A percentile compares a stretch with the other conserved stretches of the same genome.
Evolutionary conservation across 176 grass and related monocot genomes (phyloP).

Genomic region (Rhynchospora tenuis): DNA sequence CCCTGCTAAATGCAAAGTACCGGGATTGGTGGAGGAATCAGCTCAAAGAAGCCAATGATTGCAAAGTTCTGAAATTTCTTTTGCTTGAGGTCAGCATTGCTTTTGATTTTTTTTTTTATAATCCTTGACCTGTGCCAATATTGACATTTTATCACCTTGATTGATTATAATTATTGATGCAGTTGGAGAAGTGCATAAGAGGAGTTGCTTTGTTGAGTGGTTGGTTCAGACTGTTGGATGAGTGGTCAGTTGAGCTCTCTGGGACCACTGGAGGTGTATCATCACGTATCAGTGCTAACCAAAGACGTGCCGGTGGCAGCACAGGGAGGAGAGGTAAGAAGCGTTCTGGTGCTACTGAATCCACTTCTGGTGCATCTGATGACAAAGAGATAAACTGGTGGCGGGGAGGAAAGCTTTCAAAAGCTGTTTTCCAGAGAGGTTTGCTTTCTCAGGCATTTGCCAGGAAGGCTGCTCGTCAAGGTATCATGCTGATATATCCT

Average conservation of each 20-base stretch:
- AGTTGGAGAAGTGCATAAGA: conserved; percentile 87
- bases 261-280: conserved; percentile 26
- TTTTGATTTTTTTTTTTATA: conserved; percentile 23
- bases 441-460: conserved; percentile 33
- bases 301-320: conserved; percentile 57
- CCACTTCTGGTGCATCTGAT: conserved; percentile 43
- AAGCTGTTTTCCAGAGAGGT: conserved; percentile 64
- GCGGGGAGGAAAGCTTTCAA: conserved; percentile 69
- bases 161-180: conserved; percentile 29
- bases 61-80: conserved; percentile 56
- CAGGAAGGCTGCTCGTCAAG: conserved; percentile 94
- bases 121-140: background rate
- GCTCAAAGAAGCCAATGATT: conserved; percentile 63
- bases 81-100: conserved; percentile 84
- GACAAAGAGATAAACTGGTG: conserved; percentile 80
- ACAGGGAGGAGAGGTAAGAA: conserved; percentile 60
- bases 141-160: conserved; percentile 4
- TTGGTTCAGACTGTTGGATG: conserved; percentile 77
- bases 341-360: conserved; percentile 47
- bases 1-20: conserved; percentile 50
- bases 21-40: conserved; percentile 57
- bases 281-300: conserved; percentile 47
- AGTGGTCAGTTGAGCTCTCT: conserved; percentile 51
- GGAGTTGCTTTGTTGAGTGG: conserved; percentile 64
- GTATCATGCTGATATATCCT: conserved; percentile 35